Evolutionary conservation across 345 rosid genomes (phyloP), one percentile per base, ranked within the genome.

Genomic region (Combretum micranthum): DNA sequence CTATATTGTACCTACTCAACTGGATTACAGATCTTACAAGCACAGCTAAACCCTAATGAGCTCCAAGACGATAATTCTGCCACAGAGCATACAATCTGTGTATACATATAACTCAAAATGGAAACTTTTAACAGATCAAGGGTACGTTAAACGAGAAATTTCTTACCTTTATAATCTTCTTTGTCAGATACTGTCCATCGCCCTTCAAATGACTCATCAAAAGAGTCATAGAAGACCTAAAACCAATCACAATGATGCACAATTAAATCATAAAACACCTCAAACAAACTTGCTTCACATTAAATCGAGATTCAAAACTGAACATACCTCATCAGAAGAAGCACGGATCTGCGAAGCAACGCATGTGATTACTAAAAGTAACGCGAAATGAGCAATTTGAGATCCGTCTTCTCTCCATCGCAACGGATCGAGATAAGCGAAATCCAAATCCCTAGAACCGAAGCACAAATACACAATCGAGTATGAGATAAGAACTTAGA

Each of bases 211-310:
- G 76, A 50, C 43, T 67, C 49, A 16, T 72, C 63, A 47, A 72
- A 72, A 21, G 76, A 52, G 37, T 72, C 76, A 53, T 72, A 60
- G 49, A 72, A 72, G 61, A 60, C 61, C 72, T 72, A 46, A 19
- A 37, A 56, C 17, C 45, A 10, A 62, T n/a, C n/a, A n/a, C n/a
- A 21, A 10, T 12, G 42, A 15, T 37, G 43, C 12, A 42, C 17
- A 4, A 59, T 47, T 42, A 66, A 55, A 44, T 47, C 56, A 57
- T 52, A 54, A 15, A 15, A 23, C 20, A 49, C 8, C 42, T n/a
- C 22, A 50, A 0, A 21, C 10, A n/a, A 17, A 22, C 49, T 14
- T 4, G 9, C 39, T 12, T 39, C 15, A 39, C 3, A 16, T 49
- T 15, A 42, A 3, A 20, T 37, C 32, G 23, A 23, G 39, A 32